phyloP scores from a whole-genome alignment of 805 yeast genomes.

The Hermanozyma aechmeae region DNA sequence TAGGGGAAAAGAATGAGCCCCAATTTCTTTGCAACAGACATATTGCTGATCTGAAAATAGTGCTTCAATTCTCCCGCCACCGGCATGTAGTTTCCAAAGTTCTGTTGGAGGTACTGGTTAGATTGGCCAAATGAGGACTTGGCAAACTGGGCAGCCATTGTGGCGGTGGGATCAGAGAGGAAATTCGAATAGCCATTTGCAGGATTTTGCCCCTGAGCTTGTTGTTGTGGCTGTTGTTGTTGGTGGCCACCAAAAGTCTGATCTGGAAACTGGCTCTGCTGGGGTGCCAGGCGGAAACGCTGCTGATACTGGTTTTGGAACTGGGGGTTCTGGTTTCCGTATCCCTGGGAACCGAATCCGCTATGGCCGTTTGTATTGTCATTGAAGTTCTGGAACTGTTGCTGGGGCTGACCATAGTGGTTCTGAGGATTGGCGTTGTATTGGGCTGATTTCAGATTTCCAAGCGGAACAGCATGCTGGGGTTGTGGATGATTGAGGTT shows the following conservation, averaged over 20 bases:
- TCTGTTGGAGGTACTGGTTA: conserved; percentile 69
- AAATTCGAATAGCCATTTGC: conserved; percentile 25
- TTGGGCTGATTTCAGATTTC: background rate
- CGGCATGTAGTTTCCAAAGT: conserved; percentile 44
- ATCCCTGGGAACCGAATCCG: conserved; percentile 3
- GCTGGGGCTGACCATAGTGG: too few relatives aligned
- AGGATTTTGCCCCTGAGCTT: conserved; percentile 4
- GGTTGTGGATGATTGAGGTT: conserved; percentile 13
- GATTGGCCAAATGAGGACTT: conserved; percentile 77
- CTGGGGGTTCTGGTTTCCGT: conserved; percentile 17
- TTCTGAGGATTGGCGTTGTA: too few relatives aligned
- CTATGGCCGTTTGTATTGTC: background rate
- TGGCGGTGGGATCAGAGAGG: conserved; percentile 70
- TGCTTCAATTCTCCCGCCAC: conserved; percentile 55
- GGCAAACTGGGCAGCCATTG: conserved; percentile 83
- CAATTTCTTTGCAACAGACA: conserved; percentile 71
- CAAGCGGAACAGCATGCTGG: conserved; percentile 5
- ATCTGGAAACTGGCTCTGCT: conserved; percentile 13
- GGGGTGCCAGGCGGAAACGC: conserved; percentile 17
- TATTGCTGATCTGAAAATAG: conserved; percentile 87
- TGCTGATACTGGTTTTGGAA: conserved; percentile 10
- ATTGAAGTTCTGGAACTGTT: too few relatives aligned
- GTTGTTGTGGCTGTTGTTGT: conserved; percentile 8
- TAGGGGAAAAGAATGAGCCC: conserved; percentile 77
- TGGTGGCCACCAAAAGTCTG: conserved; percentile 4